A percentile compares a stretch with the other conserved stretches of the same genome.
Conservation (phyloP, 2,329 filamentous ascomycete genomes). For the Lecanoromycetidae sp. region DNA sequence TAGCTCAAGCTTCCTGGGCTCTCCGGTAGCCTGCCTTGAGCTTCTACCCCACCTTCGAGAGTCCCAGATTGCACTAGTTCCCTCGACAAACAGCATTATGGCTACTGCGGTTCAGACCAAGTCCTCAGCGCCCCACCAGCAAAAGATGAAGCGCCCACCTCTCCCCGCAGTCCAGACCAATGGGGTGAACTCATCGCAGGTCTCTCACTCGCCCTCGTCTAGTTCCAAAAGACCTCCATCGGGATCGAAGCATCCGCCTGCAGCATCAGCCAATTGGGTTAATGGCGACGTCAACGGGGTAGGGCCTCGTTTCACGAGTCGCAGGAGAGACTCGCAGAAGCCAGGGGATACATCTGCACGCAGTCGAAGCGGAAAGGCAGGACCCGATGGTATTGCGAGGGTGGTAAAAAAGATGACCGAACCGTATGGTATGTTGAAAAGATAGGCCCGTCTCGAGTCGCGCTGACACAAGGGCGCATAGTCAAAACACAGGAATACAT, state of each 20-base stretch:
- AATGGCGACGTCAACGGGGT: conserved; percentile 21
- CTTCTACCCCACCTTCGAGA: not conserved
- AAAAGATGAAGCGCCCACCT: conserved; percentile 57
- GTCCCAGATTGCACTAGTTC: not conserved
- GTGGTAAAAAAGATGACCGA: conserved; percentile 30
- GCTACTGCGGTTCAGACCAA: conserved; percentile 33
- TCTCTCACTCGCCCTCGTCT: conserved; percentile 45
- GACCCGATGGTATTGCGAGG: conserved; percentile 24
- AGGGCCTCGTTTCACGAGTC: conserved; percentile 31
- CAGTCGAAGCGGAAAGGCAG: conserved; percentile 27
- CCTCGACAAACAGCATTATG: conserved; percentile 22
- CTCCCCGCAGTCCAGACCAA: conserved; percentile 57
- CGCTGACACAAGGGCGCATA: conserved; percentile 25
- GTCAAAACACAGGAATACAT: conserved; percentile 67
- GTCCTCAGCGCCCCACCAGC: conserved; percentile 30
- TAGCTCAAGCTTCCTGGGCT: not conserved
- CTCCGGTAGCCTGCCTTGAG: conserved; percentile 2
- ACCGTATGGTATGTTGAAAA: conserved; percentile 32
- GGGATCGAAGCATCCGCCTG: conserved; percentile 40
- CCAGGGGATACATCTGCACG: conserved; percentile 24
- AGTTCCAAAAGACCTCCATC: conserved; percentile 45
- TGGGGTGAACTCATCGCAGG: conserved; percentile 44
- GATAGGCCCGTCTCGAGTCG: not conserved
- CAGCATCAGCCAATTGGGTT: conserved; percentile 31
- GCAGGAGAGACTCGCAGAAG: conserved; percentile 46